These are phyloP conservation scores for Infundibulicybe gibba DNA, from an alignment of 768 basidiomycete species.

Conservation along the genomic window DNA sequence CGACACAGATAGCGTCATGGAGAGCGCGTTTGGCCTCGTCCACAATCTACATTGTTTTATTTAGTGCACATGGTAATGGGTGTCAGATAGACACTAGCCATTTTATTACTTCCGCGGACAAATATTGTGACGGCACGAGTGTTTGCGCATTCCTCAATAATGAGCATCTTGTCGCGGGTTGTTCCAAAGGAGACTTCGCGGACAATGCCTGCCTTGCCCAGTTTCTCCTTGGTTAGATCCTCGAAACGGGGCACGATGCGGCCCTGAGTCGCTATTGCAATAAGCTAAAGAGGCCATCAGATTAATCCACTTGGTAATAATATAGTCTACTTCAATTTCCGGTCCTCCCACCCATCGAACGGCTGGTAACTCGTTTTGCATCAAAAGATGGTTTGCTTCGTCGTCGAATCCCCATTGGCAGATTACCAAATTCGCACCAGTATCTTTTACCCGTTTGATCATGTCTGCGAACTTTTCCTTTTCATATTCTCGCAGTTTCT, in stretches of 20 bases:
- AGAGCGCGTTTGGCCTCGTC: slow-evolving; percentile 98
- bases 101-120: slow-evolving; percentile 97
- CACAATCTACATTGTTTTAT: slow-evolving; percentile 68
- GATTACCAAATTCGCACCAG: slow-evolving; percentile 97
- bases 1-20: slow-evolving; percentile 96
- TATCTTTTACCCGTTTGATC: slow-evolving; percentile 95
- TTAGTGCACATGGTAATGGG: not conserved
- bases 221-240: slow-evolving; percentile 86
- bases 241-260: slow-evolving; percentile 98
- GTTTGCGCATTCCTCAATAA: slow-evolving; percentile 99
- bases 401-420: slow-evolving; percentile 99
- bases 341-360: slow-evolving; percentile 99
- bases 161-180: slow-evolving; percentile 98
- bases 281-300: slow-evolving; percentile 53
- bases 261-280: slow-evolving; percentile 97
- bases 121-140: slow-evolving; percentile 95
- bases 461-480: slow-evolving; percentile 95
- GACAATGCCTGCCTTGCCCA: slow-evolving; percentile 91
- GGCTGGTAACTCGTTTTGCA: slow-evolving; percentile 97
- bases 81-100: slow-evolving; percentile 49
- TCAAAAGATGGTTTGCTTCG: slow-evolving; percentile 95
- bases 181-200: slow-evolving; percentile 96
- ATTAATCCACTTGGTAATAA: not conserved
- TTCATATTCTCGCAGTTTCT: slow-evolving; percentile 92
- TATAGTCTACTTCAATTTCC: slow-evolving; percentile 81